Conservation (phyloP, 176 grass and related monocot genomes). For the Stipa capillata region DNA sequence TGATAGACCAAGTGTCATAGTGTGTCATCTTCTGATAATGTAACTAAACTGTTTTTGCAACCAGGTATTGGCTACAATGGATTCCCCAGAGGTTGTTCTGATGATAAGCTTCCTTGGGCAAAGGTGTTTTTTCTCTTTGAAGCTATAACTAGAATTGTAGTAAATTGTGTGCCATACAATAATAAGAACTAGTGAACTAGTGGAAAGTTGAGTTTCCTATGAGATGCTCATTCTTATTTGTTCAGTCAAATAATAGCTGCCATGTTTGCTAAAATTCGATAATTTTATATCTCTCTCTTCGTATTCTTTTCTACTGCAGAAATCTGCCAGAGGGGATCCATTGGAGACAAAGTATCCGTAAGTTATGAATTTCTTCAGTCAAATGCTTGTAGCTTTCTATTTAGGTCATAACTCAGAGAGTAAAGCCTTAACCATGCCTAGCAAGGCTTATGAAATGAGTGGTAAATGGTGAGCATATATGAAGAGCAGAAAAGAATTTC, state of each 20-base stretch:
- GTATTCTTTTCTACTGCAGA: slow-evolving; percentile 38
- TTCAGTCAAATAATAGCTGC: background rate
- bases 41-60: slow-evolving; percentile 5
- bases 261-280: background rate
- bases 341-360: slow-evolving; percentile 92
- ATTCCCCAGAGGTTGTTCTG: slow-evolving; percentile 99
- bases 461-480: background rate
- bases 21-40: background rate
- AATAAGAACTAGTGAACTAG: background rate
- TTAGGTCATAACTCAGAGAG: background rate
- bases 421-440: too few relatives aligned
- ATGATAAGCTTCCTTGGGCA: slow-evolving; percentile 91
- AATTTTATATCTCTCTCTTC: background rate
- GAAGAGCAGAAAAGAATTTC: background rate
- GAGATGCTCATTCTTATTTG: background rate
- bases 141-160: background rate
- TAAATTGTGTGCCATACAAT: background rate
- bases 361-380: slow-evolving; percentile 31
- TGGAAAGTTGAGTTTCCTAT: background rate
- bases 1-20: background rate
- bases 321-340: slow-evolving; percentile 76
- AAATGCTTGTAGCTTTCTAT: background rate
- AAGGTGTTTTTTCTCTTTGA: slow-evolving; percentile 54
- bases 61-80: slow-evolving; percentile 96
- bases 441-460: too few relatives aligned